Base-by-base conservation (phyloP, 2,329 filamentous ascomycete species). In the Ascochyta fabae region DNA sequence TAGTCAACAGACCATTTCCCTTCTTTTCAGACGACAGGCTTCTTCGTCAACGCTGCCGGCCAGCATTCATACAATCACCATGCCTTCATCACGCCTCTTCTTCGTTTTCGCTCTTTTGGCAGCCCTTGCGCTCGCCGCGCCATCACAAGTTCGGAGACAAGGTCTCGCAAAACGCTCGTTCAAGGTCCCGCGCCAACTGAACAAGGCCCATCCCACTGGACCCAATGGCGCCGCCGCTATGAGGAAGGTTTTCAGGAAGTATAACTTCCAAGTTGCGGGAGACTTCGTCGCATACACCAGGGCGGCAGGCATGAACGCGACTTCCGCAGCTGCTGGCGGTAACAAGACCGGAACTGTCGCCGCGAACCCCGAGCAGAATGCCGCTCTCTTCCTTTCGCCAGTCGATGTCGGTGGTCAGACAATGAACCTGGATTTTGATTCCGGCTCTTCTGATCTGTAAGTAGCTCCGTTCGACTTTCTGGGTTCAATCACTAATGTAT, bases 371-470 rank as follows among this genome's bases (percentile, higher is more conserved):
- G 84, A 87, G 60, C 76, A 82, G 40, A 85, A 87, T 63, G 89
- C 90, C 67, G 80, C 84, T 43, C 86, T 91, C 56, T 93, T 90
- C 67, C 81, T 93, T 12, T 84, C 86, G 0, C 87, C 87, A 0
- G 86, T 91, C 48, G 82, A 71, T n/a, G 83, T 92, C 60, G 89
- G 89, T 56, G 87, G 86, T 5, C 88, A 91, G 75, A 83, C 80
- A 4, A 67, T 92, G 53, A 85, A 86, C 67, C 77, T 92, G 70
- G 85, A 90, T 71, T 90, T 92, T 69, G 89, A 92, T 74, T 88
- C 87, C n/a, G 89, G 89, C 53, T 91, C 88, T 2, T 84, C 88
- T 12, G 89, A 91, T 73, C 81, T 90, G 78, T 86, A 80, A 70
- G 83, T 44, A 44, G 26, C 0, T 13, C 47, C 39, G 6, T 27